Conservation (phyloP, 2,329 filamentous ascomycete genomes). For the Pestalotiopsis sp. region DNA sequence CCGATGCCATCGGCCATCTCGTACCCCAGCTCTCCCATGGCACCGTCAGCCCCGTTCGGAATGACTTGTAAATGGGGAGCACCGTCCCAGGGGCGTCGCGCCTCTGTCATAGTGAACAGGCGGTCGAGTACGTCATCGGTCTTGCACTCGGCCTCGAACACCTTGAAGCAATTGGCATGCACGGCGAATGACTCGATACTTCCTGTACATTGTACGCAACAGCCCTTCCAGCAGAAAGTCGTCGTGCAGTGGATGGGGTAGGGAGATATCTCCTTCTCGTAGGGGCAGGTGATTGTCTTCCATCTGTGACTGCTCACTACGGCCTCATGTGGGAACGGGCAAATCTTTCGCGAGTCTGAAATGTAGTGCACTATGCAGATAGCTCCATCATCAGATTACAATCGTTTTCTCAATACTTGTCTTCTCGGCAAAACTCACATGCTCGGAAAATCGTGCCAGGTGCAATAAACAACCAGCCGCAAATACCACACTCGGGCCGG, state of each 20-base stretch:
- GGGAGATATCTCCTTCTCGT: too few species aligned
- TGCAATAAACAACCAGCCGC: background rate
- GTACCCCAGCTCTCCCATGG: background rate
- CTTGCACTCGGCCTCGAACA: constrained; percentile 6
- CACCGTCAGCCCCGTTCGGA: background rate
- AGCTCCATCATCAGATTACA: background rate
- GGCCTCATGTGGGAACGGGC: too few species aligned
- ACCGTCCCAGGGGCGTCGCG: background rate
- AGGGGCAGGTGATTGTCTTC: too few species aligned
- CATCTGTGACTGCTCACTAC: too few species aligned
- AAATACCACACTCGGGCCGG: background rate
- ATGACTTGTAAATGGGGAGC: background rate
- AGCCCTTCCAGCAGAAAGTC: background rate
- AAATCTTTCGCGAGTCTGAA: too few species aligned
- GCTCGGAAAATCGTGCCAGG: background rate
- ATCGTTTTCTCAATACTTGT: background rate
- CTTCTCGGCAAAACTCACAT: background rate
- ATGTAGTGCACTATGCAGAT: background rate
- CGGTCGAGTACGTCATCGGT: background rate
- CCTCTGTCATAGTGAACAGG: background rate
- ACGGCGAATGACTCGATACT: background rate
- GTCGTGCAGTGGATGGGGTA: too few species aligned
- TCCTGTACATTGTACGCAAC: background rate
- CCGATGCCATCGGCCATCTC: background rate
- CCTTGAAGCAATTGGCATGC: constrained; percentile 3